A percentile compares a stretch with the other conserved stretches of the same genome.
phyloP scores from a whole-genome alignment of 2,329 filamentous ascomycete species.

The Teratosphaeria viscida region DNA sequence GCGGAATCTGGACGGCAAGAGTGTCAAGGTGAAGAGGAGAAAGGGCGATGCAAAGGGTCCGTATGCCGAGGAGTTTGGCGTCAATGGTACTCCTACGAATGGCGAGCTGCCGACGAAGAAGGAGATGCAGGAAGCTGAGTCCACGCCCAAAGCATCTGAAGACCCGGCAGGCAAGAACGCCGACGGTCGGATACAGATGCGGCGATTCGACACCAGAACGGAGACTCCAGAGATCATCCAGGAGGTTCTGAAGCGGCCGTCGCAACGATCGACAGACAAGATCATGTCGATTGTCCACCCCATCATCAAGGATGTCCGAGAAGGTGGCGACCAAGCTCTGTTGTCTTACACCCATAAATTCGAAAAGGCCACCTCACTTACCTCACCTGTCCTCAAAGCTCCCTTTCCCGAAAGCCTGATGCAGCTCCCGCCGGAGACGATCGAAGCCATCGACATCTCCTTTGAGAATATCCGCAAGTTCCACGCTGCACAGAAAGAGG shows the following conservation, averaged over 20 bases:
- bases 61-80: slow-evolving; percentile 75
- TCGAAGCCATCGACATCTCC: slow-evolving; percentile 83
- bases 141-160: slow-evolving; percentile 41
- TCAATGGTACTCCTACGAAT: slow-evolving; percentile 29
- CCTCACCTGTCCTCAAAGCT: slow-evolving; percentile 76
- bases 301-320: slow-evolving; percentile 79
- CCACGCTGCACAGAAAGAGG: slow-evolving; percentile 81
- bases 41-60: slow-evolving; percentile 89
- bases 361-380: slow-evolving; percentile 86
- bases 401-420: slow-evolving; percentile 81
- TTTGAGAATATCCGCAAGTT: slow-evolving; percentile 93
- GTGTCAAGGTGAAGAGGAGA: slow-evolving; percentile 85
- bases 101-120: slow-evolving; percentile 27
- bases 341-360: slow-evolving; percentile 96
- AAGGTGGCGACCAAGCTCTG: slow-evolving; percentile 75
- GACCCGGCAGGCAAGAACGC: slow-evolving; percentile 39
- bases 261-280: slow-evolving; percentile 86
- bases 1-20: slow-evolving; percentile 85
- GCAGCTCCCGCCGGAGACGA: slow-evolving; percentile 73
- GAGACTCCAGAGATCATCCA: slow-evolving; percentile 56
- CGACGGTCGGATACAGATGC: slow-evolving; percentile 66
- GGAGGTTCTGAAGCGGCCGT: slow-evolving; percentile 73
- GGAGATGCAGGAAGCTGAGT: slow-evolving; percentile 40
- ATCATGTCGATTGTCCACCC: slow-evolving; percentile 86
- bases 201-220: slow-evolving; percentile 58